A percentile compares a stretch with the other conserved stretches of the same genome.
Conservation (phyloP, 2,329 filamentous ascomycete genomes). For the Colletotrichum godetiae region DNA sequence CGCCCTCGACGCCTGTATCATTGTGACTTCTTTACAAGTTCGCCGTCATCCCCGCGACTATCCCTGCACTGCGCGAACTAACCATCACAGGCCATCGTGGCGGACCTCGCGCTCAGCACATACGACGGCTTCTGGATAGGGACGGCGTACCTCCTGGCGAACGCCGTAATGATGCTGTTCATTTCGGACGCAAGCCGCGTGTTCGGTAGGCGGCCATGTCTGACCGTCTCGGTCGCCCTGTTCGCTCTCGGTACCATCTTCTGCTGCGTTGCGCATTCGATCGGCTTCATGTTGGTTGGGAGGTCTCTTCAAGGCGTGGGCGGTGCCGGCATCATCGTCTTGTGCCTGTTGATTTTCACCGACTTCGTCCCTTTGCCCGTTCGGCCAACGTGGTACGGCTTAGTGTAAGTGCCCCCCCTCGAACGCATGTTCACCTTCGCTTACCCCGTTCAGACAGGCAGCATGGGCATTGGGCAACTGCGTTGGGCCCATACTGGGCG, state of each 20-base stretch:
- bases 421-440: not conserved
- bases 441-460: conserved; percentile 36
- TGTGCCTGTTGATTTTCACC: conserved; percentile 52
- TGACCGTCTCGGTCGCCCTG: conserved; percentile 46
- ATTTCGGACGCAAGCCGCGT: conserved; percentile 47
- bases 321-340: conserved; percentile 51
- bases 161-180: conserved; percentile 40
- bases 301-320: conserved; percentile 52
- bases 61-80: not conserved
- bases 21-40: conserved; percentile 15
- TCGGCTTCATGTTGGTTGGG: conserved; percentile 48
- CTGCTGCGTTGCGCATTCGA: conserved; percentile 47
- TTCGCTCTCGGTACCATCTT: conserved; percentile 57
- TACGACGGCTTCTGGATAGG: conserved; percentile 43
- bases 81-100: conserved; percentile 35
- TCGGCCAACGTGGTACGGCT: conserved; percentile 51
- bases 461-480: conserved; percentile 53
- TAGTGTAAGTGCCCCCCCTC: conserved; percentile 42
- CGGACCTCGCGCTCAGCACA: conserved; percentile 37
- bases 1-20: conserved; percentile 13
- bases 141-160: conserved; percentile 41
- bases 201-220: conserved; percentile 45
- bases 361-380: conserved; percentile 53
- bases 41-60: not conserved
- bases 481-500: conserved; percentile 51